Percentiles rank a stretch among this genome's conserved stretches.
Conservation (phyloP, 2,329 filamentous ascomycete species). For the Fusarium pseudonygamai region DNA sequence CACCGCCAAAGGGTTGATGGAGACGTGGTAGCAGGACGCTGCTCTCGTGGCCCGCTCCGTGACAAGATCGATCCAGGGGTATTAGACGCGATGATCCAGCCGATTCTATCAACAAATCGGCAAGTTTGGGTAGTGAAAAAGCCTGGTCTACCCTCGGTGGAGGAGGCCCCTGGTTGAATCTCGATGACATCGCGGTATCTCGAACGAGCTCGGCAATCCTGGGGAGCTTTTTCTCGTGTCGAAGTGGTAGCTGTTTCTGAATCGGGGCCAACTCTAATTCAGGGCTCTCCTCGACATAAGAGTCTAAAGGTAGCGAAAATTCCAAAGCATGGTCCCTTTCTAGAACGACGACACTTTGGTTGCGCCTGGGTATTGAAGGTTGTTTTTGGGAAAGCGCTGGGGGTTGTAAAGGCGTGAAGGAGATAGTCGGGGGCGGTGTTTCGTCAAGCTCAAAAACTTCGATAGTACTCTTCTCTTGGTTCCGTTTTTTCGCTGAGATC, state of each 20-base stretch:
- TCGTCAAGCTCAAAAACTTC: neutral
- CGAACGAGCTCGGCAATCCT: neutral
- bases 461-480: neutral
- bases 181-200: neutral
- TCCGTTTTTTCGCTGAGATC: neutral
- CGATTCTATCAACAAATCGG: neutral
- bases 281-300: neutral
- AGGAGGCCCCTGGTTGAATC: neutral
- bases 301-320: neutral
- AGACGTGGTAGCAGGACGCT: neutral
- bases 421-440: neutral
- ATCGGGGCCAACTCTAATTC: neutral
- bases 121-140: neutral
- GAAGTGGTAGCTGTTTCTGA: neutral
- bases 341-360: neutral
- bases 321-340: fast-evolving
- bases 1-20: neutral
- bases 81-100: neutral
- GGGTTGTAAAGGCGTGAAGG: no score
- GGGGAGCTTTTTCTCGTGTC: neutral
- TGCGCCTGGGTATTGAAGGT: neutral
- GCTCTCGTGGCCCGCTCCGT: neutral
- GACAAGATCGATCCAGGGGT: neutral
- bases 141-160: neutral
- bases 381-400: no score